phyloP scores from a whole-genome alignment of 345 rosid genomes.

The Brassica carinata region DNA sequence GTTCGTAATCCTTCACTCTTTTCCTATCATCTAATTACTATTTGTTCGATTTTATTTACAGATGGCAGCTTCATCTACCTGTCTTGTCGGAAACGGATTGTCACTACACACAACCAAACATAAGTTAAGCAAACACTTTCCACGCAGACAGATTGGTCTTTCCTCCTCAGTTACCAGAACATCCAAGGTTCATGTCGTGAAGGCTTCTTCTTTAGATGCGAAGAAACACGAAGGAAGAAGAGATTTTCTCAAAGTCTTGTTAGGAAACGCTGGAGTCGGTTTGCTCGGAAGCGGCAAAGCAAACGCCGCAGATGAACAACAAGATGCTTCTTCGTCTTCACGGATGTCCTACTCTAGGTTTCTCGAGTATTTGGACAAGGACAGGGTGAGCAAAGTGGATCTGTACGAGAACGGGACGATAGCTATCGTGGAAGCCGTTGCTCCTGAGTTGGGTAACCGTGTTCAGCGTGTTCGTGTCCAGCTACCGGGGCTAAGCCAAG shows the following conservation, averaged over 20 bases:
- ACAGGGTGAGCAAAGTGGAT: slow-evolving; percentile 84
- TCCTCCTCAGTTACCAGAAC: slow-evolving; percentile 43
- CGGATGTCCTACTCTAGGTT: slow-evolving; percentile 98
- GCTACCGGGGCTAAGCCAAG: slow-evolving; percentile 92
- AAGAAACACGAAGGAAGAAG: slow-evolving; percentile 66
- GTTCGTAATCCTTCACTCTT: not conserved
- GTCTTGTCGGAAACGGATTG: slow-evolving; percentile 68
- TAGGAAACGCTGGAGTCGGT: slow-evolving; percentile 68
- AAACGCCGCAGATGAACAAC: slow-evolving; percentile 90
- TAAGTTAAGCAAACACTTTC: slow-evolving; percentile 43
- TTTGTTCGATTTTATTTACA: slow-evolving; percentile 5
- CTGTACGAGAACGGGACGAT: slow-evolving; percentile 95
- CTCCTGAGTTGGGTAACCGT: slow-evolving; percentile 96
- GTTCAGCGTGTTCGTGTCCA: slow-evolving; percentile 95
- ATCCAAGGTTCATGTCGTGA: slow-evolving; percentile 46
- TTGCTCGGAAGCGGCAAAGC: slow-evolving; percentile 72
- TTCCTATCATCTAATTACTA: not conserved
- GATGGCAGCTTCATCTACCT: slow-evolving; percentile 82
- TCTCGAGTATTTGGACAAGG: slow-evolving; percentile 92
- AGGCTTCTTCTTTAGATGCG: slow-evolving; percentile 60
- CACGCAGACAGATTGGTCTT: slow-evolving; percentile 44
- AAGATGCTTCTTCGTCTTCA: slow-evolving; percentile 97
- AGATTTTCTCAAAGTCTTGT: slow-evolving; percentile 65
- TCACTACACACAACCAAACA: slow-evolving; percentile 46
- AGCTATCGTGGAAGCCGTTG: slow-evolving; percentile 95